Evolutionary conservation across 768 basidiomycete species (phyloP).

Genomic region (Daedaleopsis nitida): DNA sequence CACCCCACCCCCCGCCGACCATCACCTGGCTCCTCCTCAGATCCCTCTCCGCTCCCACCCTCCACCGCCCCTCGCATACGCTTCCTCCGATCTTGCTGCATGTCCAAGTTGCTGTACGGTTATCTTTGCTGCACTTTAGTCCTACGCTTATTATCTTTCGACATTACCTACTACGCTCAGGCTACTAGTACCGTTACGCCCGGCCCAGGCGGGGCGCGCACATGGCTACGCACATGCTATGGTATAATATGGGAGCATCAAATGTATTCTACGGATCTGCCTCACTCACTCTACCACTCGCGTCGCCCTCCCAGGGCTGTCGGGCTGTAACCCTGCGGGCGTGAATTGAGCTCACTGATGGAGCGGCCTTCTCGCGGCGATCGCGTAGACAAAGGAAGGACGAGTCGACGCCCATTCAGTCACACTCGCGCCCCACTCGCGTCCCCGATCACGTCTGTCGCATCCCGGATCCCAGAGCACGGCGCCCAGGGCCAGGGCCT

Average conservation of each 20-base stretch:
- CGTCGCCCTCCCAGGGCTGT: neutral
- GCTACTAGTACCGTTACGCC: neutral
- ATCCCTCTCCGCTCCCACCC: neutral
- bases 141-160: constrained; percentile 5
- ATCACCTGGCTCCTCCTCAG: neutral
- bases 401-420: no score
- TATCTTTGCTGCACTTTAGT: constrained; percentile 13
- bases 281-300: neutral
- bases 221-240: neutral
- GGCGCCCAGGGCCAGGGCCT: no score
- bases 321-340: no score
- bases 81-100: constrained; percentile 8
- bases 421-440: no score
- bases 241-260: neutral
- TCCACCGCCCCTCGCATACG: neutral
- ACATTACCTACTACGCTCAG: neutral
- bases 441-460: no score
- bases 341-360: no score
- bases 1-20: neutral
- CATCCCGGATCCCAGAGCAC: no score
- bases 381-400: no score
- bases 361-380: no score
- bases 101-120: constrained; percentile 14
- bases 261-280: neutral
- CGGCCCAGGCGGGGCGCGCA: neutral